Evolutionary conservation across 163 green algal species (phyloP).

Genomic region (Chlorella variabilis): DNA sequence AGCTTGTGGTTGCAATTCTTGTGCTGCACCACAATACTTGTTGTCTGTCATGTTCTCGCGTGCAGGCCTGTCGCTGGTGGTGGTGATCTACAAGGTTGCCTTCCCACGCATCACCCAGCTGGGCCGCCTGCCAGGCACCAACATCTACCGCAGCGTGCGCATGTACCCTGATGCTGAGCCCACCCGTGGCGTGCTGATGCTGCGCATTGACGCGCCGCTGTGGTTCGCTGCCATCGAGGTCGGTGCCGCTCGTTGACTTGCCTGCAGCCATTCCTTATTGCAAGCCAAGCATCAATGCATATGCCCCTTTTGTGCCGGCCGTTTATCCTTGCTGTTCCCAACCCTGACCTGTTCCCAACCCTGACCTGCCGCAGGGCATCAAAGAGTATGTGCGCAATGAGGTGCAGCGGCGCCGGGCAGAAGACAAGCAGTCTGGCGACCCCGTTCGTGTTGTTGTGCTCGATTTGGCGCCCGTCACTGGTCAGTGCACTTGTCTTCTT

Average conservation of each 20-base stretch:
- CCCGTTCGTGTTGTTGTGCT: conserved; percentile 57
- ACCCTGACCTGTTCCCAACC: too few relatives aligned
- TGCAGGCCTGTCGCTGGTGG: conserved; percentile 46
- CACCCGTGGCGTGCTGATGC: conserved; percentile 4
- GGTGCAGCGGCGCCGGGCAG: neutral
- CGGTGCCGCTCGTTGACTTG: neutral
- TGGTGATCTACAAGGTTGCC: conserved; percentile 63
- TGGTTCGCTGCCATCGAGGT: conserved; percentile 76
- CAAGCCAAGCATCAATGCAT: neutral
- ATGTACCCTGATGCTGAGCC: conserved; percentile 18
- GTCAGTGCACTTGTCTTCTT: neutral
- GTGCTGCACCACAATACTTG: neutral
- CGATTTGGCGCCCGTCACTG: conserved; percentile 58
- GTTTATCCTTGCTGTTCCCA: too few relatives aligned
- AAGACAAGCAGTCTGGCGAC: neutral
- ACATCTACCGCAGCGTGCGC: conserved; percentile 12
- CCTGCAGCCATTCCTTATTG: neutral
- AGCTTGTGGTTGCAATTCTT: neutral
- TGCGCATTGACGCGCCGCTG: conserved; percentile 56
- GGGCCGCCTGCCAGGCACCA: conserved; percentile 20
- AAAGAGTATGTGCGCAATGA: conserved; percentile 18
- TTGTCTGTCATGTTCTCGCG: too few relatives aligned
- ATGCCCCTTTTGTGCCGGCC: too few relatives aligned
- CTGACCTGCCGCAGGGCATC: neutral
- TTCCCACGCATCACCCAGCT: conserved; percentile 63